These are phyloP conservation scores for Arctostaphylos glauca DNA, from an alignment of 148 eudicot species.

Conservation along the genomic window DNA sequence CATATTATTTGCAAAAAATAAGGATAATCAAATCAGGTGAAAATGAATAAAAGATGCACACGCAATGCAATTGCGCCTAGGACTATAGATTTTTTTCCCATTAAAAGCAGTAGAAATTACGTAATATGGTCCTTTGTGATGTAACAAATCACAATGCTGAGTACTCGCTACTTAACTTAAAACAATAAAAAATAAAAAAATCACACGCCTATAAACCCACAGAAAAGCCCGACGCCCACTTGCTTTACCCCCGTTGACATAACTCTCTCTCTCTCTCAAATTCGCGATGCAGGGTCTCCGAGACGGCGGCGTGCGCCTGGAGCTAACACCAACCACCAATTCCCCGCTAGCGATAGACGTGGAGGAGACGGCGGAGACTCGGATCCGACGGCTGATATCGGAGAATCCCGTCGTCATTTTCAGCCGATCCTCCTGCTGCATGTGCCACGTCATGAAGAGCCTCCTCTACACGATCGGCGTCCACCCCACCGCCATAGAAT, in stretches of 20 bases:
- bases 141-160: too few relatives aligned
- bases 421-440: conserved; percentile 79
- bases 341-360: conserved; percentile 71
- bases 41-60: too few relatives aligned
- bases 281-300: conserved; percentile 77
- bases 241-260: conserved; percentile 19
- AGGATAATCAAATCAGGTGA: too few relatives aligned
- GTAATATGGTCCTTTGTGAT: too few relatives aligned
- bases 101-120: too few relatives aligned
- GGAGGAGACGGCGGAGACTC: conserved; percentile 59
- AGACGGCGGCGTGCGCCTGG: conserved; percentile 57
- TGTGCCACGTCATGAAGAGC: conserved; percentile 91
- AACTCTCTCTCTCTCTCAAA: conserved; percentile 12
- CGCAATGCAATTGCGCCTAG: too few relatives aligned
- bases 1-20: too few relatives aligned
- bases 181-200: too few relatives aligned
- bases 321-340: conserved; percentile 50
- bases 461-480: conserved; percentile 70
- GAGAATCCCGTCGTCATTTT: conserved; percentile 88
- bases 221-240: not conserved
- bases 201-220: not conserved
- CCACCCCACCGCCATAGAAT: conserved; percentile 77
- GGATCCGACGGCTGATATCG: conserved; percentile 69
- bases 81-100: too few relatives aligned
- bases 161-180: too few relatives aligned